A percentile compares a stretch with the other conserved stretches of the same genome.
phyloP scores from a whole-genome alignment of 2,329 filamentous ascomycete species.

The Epicoccum sorghinum region DNA sequence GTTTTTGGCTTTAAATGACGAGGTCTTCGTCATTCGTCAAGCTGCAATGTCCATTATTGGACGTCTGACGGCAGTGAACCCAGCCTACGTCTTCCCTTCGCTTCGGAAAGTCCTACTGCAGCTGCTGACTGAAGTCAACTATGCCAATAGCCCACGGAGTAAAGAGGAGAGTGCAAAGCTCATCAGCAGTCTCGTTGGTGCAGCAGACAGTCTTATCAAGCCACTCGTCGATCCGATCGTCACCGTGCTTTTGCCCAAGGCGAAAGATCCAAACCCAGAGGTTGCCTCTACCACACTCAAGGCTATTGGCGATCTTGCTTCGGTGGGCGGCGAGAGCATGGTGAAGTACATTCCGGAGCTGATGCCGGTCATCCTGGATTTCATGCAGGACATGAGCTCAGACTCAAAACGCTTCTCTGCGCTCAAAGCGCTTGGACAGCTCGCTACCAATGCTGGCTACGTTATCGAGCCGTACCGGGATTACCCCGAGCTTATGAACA shows the following conservation, averaged over 20 bases:
- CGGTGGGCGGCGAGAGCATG: conserved; percentile 94
- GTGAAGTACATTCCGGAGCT: conserved; percentile 85
- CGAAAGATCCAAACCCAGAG: conserved; percentile 80
- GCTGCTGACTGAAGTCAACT: conserved; percentile 93
- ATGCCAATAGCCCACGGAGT: conserved; percentile 89
- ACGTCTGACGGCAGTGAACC: conserved; percentile 86
- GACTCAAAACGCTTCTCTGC: conserved; percentile 89
- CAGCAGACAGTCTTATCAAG: conserved; percentile 90
- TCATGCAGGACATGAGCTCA: conserved; percentile 91
- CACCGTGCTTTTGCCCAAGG: conserved; percentile 90
- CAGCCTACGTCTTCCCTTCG: conserved; percentile 96
- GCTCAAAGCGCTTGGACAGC: conserved; percentile 84
- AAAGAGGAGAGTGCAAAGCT: conserved; percentile 97
- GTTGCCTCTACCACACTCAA: conserved; percentile 95
- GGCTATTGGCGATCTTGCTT: conserved; percentile 91
- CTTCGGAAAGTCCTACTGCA: conserved; percentile 94
- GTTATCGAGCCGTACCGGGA: conserved; percentile 96
- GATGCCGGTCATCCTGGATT: conserved; percentile 94
- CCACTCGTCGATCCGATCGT: conserved; percentile 98
- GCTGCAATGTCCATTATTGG: conserved; percentile 96
- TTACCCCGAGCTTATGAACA: conserved; percentile 89
- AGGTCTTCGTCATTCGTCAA: conserved; percentile 89
- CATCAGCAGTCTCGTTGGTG: conserved; percentile 88
- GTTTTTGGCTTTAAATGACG: conserved; percentile 95
- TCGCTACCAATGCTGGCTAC: conserved; percentile 96